These are phyloP conservation scores for Angomonas deanei DNA, from an alignment of 208 protist species.

Conservation along the genomic window DNA sequence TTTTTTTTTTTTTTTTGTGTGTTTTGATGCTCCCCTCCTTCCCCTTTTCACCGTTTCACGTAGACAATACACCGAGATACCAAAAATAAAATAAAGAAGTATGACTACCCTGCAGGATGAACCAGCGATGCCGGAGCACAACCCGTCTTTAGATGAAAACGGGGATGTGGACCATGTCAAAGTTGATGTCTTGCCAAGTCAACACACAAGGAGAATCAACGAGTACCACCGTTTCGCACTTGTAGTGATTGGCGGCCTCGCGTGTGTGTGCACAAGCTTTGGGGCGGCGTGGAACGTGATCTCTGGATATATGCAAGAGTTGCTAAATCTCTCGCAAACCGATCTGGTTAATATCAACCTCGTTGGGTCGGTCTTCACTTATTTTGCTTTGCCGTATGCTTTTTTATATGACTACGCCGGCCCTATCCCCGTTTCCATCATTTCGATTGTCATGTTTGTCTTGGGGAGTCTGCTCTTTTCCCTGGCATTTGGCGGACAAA, in stretches of 20 bases:
- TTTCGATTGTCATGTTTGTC: not conserved
- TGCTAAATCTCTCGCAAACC: conserved; percentile 25
- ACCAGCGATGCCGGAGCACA: no score
- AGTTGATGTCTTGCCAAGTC: conserved; percentile 5
- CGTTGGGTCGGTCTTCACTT: not conserved
- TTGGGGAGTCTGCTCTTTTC: not conserved
- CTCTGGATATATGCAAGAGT: conserved; percentile 18
- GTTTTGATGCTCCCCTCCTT: no score
- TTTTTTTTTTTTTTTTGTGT: no score
- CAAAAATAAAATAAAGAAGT: no score
- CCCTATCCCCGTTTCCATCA: not conserved
- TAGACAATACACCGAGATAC: no score
- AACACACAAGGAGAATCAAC: conserved; percentile 7
- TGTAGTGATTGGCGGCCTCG: conserved; percentile 13
- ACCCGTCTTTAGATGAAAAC: no score
- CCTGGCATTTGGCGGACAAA: conserved; percentile 5
- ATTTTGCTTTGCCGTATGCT: not conserved
- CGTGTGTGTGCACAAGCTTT: conserved; percentile 22
- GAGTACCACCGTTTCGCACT: conserved; percentile 8
- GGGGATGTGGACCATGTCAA: not conserved
- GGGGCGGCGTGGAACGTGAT: conserved; percentile 33
- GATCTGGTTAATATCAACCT: conserved; percentile 15
- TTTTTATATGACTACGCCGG: not conserved
- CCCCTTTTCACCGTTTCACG: no score
- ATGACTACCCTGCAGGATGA: no score